Conservation (phyloP, 495 filamentous ascomycete species). For the Trichoderma reesei region DNA sequence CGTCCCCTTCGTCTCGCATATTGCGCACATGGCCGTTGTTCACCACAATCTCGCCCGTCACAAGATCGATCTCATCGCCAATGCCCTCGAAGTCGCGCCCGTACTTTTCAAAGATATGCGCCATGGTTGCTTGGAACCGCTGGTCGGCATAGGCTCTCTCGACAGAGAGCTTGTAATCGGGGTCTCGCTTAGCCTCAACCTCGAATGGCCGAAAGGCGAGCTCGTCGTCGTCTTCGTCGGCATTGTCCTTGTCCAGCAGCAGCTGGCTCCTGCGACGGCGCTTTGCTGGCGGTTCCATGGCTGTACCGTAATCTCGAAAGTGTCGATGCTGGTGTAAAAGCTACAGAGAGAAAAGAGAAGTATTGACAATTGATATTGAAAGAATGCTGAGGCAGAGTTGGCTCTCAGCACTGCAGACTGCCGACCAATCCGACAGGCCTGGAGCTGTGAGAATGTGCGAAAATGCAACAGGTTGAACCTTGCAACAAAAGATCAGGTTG, state of each 20-base stretch:
- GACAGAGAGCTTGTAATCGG: constrained; percentile 44
- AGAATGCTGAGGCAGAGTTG: not conserved
- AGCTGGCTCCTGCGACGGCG: constrained; percentile 38
- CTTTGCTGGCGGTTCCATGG: constrained; percentile 52
- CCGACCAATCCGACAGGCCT: not conserved
- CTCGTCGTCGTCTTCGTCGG: constrained; percentile 34
- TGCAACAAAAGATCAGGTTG: not conserved
- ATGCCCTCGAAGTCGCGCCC: constrained; percentile 68
- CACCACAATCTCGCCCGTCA: constrained; percentile 68
- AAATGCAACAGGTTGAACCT: not conserved
- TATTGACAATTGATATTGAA: not conserved
- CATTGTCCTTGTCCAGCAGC: constrained; percentile 23
- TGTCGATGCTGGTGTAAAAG: not conserved
- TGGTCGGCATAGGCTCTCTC: constrained; percentile 51
- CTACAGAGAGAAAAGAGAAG: not conserved
- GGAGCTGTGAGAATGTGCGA: not conserved
- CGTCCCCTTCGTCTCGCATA: constrained; percentile 44
- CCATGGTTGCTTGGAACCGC: constrained; percentile 69
- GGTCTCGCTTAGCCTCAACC: constrained; percentile 34
- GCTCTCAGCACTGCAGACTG: not conserved
- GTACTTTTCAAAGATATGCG: constrained; percentile 84
- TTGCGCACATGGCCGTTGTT: constrained; percentile 73
- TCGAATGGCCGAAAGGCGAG: constrained; percentile 31
- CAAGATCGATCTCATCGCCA: constrained; percentile 72
- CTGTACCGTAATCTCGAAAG: too few species aligned